phyloP scores from a whole-genome alignment of 331 rosid species.

The Rosa hybrid region DNA sequence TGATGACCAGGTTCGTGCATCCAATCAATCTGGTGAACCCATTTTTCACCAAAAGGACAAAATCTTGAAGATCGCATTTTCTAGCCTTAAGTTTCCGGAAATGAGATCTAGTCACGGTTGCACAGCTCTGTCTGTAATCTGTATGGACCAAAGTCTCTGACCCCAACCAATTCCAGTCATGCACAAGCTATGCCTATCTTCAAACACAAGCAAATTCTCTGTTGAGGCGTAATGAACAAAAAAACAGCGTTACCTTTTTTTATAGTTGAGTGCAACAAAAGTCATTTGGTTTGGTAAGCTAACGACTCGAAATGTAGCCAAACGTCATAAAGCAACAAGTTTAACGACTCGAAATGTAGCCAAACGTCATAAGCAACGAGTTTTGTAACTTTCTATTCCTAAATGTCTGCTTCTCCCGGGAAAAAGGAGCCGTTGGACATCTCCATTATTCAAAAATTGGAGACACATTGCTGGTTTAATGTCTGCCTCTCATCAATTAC shows the following conservation, averaged over 20 bases:
- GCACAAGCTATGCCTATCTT: constrained; percentile 2
- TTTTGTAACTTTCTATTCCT: not conserved
- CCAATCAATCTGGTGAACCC: not conserved
- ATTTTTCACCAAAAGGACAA: not conserved
- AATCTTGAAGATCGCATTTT: not conserved
- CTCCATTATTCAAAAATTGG: not conserved
- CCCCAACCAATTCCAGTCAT: not conserved
- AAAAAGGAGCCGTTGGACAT: not conserved
- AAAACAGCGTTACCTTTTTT: not conserved
- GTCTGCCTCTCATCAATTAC: no score
- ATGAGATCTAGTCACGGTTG: not conserved
- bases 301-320: not conserved
- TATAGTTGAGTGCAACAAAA: not conserved
- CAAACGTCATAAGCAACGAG: not conserved
- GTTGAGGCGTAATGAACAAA: not conserved
- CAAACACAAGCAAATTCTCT: not conserved
- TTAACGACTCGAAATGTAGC: not conserved
- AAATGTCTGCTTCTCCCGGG: not conserved
- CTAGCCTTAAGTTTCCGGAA: not conserved
- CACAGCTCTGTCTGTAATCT: not conserved
- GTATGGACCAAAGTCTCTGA: not conserved
- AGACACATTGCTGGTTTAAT: no score
- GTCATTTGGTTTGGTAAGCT: not conserved
- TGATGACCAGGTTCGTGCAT: not conserved
- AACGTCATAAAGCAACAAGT: not conserved